A percentile compares a stretch with the other conserved stretches of the same genome.
Conservation (phyloP, 768 basidiomycete genomes). For the Thelephora aurantiotincta region DNA sequence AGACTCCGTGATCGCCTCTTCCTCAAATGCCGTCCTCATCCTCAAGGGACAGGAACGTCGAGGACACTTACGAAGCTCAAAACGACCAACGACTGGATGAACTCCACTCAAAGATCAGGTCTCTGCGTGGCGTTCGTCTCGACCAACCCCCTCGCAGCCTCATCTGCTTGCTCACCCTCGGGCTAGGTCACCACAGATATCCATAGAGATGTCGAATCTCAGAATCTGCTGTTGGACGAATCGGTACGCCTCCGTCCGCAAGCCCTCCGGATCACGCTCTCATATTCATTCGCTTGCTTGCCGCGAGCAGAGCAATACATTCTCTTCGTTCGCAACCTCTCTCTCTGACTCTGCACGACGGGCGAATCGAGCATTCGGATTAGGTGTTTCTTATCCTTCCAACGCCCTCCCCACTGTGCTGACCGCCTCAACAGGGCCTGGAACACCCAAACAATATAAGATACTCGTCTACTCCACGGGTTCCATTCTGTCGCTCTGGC, state of each 20-base stretch:
- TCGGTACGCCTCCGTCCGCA: conserved; percentile 32
- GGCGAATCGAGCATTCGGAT: conserved; percentile 62
- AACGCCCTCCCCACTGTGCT: background rate
- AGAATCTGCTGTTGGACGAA: conserved; percentile 66
- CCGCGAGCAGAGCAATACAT: conserved; percentile 39
- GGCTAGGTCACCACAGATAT: conserved; percentile 81
- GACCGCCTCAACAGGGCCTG: conserved; percentile 21
- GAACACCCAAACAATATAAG: conserved; percentile 55
- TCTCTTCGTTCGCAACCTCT: conserved; percentile 47
- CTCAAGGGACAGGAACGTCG: conserved; percentile 24
- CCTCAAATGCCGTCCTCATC: conserved; percentile 11
- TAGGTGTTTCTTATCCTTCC: conserved; percentile 10
- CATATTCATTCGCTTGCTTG: background rate
- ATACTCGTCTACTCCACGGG: conserved; percentile 48
- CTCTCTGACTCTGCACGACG: conserved; percentile 55
- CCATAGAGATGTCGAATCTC: conserved; percentile 69
- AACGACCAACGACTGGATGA: conserved; percentile 79
- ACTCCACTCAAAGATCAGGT: conserved; percentile 73
- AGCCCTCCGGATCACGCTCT: conserved; percentile 1
- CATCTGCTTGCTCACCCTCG: background rate
- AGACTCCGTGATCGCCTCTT: background rate
- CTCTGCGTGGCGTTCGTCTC: conserved; percentile 58
- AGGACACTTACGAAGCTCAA: conserved; percentile 72
- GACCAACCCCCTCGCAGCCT: background rate
- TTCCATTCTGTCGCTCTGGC: conserved; percentile 28